phyloP scores from a whole-genome alignment of 2,329 filamentous ascomycete species.

The Fusarium solani-melongenae region DNA sequence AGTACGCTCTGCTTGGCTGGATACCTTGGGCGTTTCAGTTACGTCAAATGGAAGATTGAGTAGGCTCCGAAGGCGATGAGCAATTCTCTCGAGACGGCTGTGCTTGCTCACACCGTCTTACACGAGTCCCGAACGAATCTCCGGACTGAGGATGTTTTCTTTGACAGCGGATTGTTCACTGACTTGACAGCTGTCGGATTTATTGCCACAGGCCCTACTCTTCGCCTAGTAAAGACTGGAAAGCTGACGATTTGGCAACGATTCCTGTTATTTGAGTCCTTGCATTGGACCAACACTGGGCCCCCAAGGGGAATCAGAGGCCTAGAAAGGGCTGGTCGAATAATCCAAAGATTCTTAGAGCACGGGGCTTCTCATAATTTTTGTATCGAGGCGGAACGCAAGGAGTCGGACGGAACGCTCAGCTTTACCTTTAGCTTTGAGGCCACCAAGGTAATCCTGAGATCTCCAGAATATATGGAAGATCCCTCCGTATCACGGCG shows the following conservation, averaged over 20 bases:
- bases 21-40: neutral
- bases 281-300: no score
- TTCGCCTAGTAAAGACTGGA: no score
- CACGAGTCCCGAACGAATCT: neutral
- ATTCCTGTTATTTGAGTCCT: neutral
- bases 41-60: neutral
- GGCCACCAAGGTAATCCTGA: neutral
- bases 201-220: neutral
- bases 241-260: neutral
- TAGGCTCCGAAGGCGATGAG: neutral
- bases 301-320: no score
- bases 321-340: neutral
- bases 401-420: neutral
- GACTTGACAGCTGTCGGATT: neutral
- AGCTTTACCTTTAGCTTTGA: neutral
- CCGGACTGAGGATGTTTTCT: neutral
- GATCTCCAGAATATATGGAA: fast-evolving
- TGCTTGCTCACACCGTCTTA: neutral
- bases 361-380: neutral
- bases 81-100: neutral
- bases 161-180: neutral
- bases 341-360: neutral
- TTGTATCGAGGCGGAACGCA: neutral
- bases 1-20: neutral
- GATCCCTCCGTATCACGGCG: neutral